A percentile compares a stretch with the other conserved stretches of the same genome.
These are phyloP conservation scores for Juglanconis juglandina DNA, from an alignment of 2,329 filamentous ascomycete genomes.

Conservation along the genomic window DNA sequence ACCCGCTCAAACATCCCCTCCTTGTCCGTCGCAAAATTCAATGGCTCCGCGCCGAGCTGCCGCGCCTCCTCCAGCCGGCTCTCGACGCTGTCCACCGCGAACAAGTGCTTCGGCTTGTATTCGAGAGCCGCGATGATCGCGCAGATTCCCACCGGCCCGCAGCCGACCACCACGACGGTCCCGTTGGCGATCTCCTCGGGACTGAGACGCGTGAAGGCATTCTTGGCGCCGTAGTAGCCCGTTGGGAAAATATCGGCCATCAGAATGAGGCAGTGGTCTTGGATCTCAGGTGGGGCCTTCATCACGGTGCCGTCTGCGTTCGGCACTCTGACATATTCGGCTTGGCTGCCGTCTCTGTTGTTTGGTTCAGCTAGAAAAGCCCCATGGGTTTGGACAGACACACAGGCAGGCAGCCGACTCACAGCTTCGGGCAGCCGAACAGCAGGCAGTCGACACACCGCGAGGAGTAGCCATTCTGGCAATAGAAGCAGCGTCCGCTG, in stretches of 20 bases:
- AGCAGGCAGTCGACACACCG: conserved; percentile 68
- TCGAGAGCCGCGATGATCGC: conserved; percentile 75
- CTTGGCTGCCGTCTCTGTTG: conserved; percentile 66
- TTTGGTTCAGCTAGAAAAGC: not conserved
- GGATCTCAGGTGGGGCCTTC: conserved; percentile 67
- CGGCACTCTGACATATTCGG: conserved; percentile 78
- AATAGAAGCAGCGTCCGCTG: conserved; percentile 78
- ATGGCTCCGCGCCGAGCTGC: conserved; percentile 73
- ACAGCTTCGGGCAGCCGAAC: conserved; percentile 64
- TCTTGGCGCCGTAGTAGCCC: conserved; percentile 78
- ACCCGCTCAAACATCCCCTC: conserved; percentile 66
- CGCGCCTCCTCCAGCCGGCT: conserved; percentile 70
- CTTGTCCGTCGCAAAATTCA: conserved; percentile 70
- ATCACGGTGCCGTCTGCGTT: conserved; percentile 77
- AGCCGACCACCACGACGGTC: conserved; percentile 77
- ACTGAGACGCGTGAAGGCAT: conserved; percentile 59
- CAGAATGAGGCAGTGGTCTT: conserved; percentile 71
- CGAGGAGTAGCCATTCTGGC: conserved; percentile 70
- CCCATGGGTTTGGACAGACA: not conserved
- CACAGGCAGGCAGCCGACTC: not conserved
- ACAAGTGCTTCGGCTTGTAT: conserved; percentile 69
- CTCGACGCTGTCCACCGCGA: conserved; percentile 76
- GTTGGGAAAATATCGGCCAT: conserved; percentile 87
- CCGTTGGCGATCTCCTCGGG: conserved; percentile 58
- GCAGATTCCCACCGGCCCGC: conserved; percentile 81